A percentile compares a stretch with the other conserved stretches of the same genome.
phyloP scores from a whole-genome alignment of 768 basidiomycete genomes.

The Panellus pusillus region DNA sequence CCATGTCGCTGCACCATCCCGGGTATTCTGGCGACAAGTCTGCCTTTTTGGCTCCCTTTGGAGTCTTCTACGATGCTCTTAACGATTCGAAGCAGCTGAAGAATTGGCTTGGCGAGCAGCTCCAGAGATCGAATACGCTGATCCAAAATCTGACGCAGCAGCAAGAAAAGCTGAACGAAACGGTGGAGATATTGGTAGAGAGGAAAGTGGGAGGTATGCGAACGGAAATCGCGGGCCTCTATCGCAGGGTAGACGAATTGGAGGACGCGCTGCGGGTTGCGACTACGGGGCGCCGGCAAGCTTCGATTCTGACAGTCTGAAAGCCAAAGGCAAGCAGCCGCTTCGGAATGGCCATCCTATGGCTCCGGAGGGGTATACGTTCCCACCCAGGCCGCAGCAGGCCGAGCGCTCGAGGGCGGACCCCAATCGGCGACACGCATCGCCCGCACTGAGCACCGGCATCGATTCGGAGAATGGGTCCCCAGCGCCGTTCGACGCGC shows the following conservation, averaged over 20 bases:
- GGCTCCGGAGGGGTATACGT: slow-evolving; percentile 43
- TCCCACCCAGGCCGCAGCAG: slow-evolving; percentile 37
- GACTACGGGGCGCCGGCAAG: slow-evolving; percentile 27
- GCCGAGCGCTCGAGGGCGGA: slow-evolving; percentile 38
- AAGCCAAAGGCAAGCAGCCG: slow-evolving; percentile 32
- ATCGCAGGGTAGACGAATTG: slow-evolving; percentile 66
- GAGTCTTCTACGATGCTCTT: slow-evolving; percentile 81
- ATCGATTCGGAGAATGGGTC: slow-evolving; percentile 43
- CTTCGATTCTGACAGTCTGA: slow-evolving; percentile 24
- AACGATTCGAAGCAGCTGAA: slow-evolving; percentile 80
- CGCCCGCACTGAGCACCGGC: slow-evolving; percentile 43
- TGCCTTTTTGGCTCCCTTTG: slow-evolving; percentile 82
- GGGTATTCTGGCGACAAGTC: slow-evolving; percentile 64
- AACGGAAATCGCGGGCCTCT: slow-evolving; percentile 60
- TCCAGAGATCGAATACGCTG: slow-evolving; percentile 60
- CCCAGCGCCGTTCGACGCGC: slow-evolving; percentile 49
- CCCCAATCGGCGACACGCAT: slow-evolving; percentile 35
- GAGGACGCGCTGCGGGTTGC: slow-evolving; percentile 48
- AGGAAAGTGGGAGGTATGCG: slow-evolving; percentile 57
- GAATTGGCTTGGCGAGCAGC: slow-evolving; percentile 71
- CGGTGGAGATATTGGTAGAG: slow-evolving; percentile 62
- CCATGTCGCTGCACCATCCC: slow-evolving; percentile 62
- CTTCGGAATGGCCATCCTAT: slow-evolving; percentile 41
- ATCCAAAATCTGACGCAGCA: slow-evolving; percentile 54
- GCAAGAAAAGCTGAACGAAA: slow-evolving; percentile 61